Conservation (phyloP, 495 filamentous ascomycete species). For the Penicillium herquei region DNA sequence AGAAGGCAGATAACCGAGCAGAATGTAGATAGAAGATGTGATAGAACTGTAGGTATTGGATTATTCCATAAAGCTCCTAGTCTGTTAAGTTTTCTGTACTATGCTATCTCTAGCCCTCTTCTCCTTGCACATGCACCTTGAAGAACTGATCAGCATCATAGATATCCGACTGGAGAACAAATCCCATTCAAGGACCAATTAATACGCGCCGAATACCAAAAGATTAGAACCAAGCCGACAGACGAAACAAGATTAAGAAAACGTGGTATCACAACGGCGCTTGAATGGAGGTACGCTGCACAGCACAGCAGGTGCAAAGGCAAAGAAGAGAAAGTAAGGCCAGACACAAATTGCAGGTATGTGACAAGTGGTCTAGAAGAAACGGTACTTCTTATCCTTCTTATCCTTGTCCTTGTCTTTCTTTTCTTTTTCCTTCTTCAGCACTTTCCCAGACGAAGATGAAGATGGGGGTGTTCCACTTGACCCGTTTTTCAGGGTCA, state of each 20-base stretch:
- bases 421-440: slow-evolving; percentile 56
- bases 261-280: slow-evolving; percentile 43
- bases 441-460: slow-evolving; percentile 25
- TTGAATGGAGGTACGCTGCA: slow-evolving; percentile 16
- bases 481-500: slow-evolving; percentile 50
- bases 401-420: slow-evolving; percentile 56
- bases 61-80: too few species aligned
- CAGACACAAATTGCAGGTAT: neutral
- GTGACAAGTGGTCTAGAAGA: slow-evolving; percentile 56
- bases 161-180: neutral
- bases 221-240: slow-evolving; percentile 9
- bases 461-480: slow-evolving; percentile 33
- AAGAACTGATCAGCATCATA: neutral
- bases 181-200: neutral
- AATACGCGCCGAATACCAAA: slow-evolving; percentile 6
- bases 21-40: too few species aligned
- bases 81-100: neutral
- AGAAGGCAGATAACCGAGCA: too few species aligned
- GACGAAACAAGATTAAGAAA: slow-evolving; percentile 16
- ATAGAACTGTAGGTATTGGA: too few species aligned
- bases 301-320: slow-evolving; percentile 5
- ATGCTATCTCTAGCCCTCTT: neutral
- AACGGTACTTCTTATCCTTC: slow-evolving; percentile 71
- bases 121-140: neutral
- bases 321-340: neutral